Evolutionary conservation across 2,329 filamentous ascomycete species (phyloP).

Genomic region (Calonectria pseudoturangicola): DNA sequence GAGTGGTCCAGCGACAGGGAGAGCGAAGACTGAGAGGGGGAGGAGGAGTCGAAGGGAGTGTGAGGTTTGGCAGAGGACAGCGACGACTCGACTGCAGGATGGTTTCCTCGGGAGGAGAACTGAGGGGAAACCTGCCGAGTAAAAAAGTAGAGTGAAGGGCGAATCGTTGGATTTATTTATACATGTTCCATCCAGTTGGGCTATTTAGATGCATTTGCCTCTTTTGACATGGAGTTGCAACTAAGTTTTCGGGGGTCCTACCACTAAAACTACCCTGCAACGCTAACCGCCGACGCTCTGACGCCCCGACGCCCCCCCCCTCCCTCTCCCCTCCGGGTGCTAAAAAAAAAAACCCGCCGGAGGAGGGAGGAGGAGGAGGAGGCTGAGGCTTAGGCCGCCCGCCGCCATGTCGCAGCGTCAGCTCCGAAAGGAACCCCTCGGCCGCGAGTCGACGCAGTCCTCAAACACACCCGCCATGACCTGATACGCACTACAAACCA

Average conservation of each 20-base stretch:
- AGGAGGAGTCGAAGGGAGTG: constrained; percentile 11
- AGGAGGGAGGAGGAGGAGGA: neutral
- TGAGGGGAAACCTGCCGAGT: constrained; percentile 41
- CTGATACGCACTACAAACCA: constrained; percentile 17
- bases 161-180: constrained; percentile 27
- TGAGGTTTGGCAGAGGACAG: constrained; percentile 31
- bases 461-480: constrained; percentile 22
- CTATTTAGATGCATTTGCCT: neutral
- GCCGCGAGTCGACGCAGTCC: constrained; percentile 28
- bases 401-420: neutral
- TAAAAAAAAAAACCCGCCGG: neutral
- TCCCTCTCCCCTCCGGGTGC: neutral
- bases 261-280: neutral
- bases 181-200: neutral
- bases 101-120: constrained; percentile 29
- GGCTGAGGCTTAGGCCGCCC: neutral
- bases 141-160: neutral
- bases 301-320: neutral
- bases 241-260: constrained; percentile 2
- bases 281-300: neutral
- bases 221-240: constrained; percentile 4
- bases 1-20: constrained; percentile 36
- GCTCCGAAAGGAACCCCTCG: constrained; percentile 1
- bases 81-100: constrained; percentile 45
- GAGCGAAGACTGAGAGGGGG: constrained; percentile 23